These are phyloP conservation scores for Trichoderma simmonsii DNA, from an alignment of 2,329 filamentous ascomycete genomes.

Conservation along the genomic window DNA sequence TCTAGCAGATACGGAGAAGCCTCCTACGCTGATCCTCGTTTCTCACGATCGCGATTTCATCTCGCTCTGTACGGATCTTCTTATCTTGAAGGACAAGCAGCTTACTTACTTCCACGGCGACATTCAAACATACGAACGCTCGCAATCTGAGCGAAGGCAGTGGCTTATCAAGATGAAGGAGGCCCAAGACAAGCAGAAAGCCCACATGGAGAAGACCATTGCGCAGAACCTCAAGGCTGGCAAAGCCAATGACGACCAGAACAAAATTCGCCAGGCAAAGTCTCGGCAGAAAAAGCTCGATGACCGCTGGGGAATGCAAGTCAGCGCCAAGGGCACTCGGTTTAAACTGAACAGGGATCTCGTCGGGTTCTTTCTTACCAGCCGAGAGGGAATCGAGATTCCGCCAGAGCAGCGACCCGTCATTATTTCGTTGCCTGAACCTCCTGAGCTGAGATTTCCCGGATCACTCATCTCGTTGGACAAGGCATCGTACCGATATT, in stretches of 20 bases:
- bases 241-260: constrained; percentile 75
- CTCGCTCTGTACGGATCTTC: constrained; percentile 71
- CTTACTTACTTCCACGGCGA: constrained; percentile 74
- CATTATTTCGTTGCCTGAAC: constrained; percentile 56
- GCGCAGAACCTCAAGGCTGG: constrained; percentile 71
- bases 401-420: constrained; percentile 60
- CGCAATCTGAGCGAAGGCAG: constrained; percentile 63
- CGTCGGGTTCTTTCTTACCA: constrained; percentile 56
- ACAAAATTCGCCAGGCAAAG: constrained; percentile 82
- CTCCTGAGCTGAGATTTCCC: constrained; percentile 69
- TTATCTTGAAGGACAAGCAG: constrained; percentile 70
- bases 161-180: constrained; percentile 74
- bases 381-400: constrained; percentile 68
- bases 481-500: constrained; percentile 64
- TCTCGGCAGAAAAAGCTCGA: constrained; percentile 82
- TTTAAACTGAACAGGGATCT: constrained; percentile 81
- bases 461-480: constrained; percentile 72
- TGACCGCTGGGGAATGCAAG: constrained; percentile 73
- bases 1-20: constrained; percentile 49
- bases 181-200: constrained; percentile 74
- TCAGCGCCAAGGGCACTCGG: constrained; percentile 65
- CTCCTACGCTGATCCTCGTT: constrained; percentile 70
- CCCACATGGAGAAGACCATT: constrained; percentile 77
- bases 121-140: constrained; percentile 66
- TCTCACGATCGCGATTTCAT: constrained; percentile 84